Evolutionary conservation across 2,329 filamentous ascomycete genomes (phyloP).

Genomic region (Aspergillus felis): DNA sequence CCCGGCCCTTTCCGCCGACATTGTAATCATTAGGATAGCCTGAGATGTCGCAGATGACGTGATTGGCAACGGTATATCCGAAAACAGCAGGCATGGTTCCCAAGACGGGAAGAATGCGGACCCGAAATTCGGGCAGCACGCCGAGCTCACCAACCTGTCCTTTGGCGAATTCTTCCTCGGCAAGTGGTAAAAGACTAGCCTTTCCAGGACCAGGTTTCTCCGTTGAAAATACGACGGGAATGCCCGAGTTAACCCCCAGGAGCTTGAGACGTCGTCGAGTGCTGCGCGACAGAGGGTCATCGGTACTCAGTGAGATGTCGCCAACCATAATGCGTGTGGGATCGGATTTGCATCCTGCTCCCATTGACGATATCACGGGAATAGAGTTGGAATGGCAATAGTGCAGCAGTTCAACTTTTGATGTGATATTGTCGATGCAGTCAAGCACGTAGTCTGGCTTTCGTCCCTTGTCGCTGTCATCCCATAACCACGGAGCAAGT

Average conservation of each 20-base stretch:
- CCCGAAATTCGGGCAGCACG: conserved; percentile 85
- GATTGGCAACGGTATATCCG: conserved; percentile 85
- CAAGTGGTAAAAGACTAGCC: conserved; percentile 78
- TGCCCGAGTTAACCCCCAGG: conserved; percentile 74
- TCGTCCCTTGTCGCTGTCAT: conserved; percentile 41
- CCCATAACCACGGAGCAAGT: conserved; percentile 60
- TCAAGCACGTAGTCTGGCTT: conserved; percentile 87
- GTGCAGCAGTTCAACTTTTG: conserved; percentile 83
- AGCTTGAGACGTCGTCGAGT: conserved; percentile 75
- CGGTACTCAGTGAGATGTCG: conserved; percentile 82
- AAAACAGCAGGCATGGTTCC: conserved; percentile 98
- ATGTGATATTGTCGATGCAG: conserved; percentile 97
- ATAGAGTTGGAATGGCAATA: conserved; percentile 78
- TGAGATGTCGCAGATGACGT: conserved; percentile 76
- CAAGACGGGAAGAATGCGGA: conserved; percentile 89
- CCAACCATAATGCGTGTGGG: conserved; percentile 82
- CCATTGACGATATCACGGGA: conserved; percentile 90
- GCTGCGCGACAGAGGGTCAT: conserved; percentile 81
- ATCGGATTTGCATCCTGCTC: conserved; percentile 88
- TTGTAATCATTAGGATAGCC: conserved; percentile 82
- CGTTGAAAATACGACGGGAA: conserved; percentile 87
- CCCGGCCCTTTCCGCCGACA: conserved; percentile 71
- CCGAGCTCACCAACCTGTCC: conserved; percentile 82
- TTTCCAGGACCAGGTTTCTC: conserved; percentile 89
- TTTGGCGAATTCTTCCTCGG: conserved; percentile 83